Evolutionary conservation across 2,329 filamentous ascomycete species (phyloP).

Genomic region (Fusarium keratoplasticum): DNA sequence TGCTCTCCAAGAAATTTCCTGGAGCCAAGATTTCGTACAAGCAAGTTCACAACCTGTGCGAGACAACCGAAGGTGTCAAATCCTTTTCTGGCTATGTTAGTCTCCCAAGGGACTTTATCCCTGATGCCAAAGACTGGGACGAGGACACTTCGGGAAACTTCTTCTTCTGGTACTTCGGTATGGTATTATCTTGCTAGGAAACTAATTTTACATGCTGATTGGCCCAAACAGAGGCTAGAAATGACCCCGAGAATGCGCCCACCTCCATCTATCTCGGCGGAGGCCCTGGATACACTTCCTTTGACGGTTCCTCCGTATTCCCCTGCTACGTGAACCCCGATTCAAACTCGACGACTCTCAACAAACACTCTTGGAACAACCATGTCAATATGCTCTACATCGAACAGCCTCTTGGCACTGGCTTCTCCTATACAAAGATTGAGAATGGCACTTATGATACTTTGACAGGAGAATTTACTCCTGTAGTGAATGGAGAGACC

Average conservation of each 20-base stretch:
- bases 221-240: constrained; percentile 42
- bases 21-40: constrained; percentile 34
- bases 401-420: constrained; percentile 71
- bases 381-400: constrained; percentile 61
- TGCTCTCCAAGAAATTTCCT: neutral
- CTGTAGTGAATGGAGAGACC: neutral
- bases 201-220: neutral
- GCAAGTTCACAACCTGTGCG: constrained; percentile 31
- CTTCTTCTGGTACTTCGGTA: constrained; percentile 58
- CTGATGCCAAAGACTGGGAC: constrained; percentile 39
- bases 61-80: constrained; percentile 34
- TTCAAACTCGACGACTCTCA: constrained; percentile 62
- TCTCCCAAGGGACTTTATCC: constrained; percentile 37
- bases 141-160: constrained; percentile 39
- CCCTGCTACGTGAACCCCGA: constrained; percentile 59
- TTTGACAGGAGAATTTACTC: constrained; percentile 46
- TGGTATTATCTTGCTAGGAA: neutral
- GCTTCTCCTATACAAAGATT: constrained; percentile 62
- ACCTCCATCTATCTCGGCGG: constrained; percentile 70
- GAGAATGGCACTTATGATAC: constrained; percentile 67
- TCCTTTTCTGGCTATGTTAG: constrained; percentile 33
- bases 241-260: constrained; percentile 35
- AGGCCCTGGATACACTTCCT: constrained; percentile 69
- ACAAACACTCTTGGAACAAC: constrained; percentile 71
- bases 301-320: constrained; percentile 69